Evolutionary conservation across 306 rosid genomes (phyloP).

Genomic region (Styphnolobium japonicum): DNA sequence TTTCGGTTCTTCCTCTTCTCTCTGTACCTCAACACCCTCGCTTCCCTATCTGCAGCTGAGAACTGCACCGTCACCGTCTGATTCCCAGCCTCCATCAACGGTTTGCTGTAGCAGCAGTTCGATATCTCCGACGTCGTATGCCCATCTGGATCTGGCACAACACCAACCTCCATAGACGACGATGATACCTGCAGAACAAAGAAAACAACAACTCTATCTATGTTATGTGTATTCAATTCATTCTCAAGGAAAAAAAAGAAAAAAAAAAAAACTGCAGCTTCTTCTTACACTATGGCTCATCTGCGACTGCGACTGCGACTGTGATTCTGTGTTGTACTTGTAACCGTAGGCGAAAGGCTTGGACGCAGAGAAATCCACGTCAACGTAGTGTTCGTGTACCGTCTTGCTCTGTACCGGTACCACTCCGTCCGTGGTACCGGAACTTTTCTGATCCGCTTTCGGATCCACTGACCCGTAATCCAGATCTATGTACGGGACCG

Average conservation of each 20-base stretch:
- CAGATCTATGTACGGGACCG: constrained; percentile 73
- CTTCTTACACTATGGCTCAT: constrained; percentile 81
- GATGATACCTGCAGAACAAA: constrained; percentile 62
- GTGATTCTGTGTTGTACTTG: constrained; percentile 37
- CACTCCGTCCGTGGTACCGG: constrained; percentile 64
- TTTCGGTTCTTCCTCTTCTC: constrained; percentile 97
- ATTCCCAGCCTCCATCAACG: constrained; percentile 13
- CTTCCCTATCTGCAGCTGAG: constrained; percentile 81
- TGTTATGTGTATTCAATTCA: not conserved
- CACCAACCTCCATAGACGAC: constrained; percentile 78
- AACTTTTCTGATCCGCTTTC: constrained; percentile 58
- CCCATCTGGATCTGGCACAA: constrained; percentile 85
- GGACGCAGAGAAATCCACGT: constrained; percentile 42
- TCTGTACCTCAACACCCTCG: constrained; percentile 90
- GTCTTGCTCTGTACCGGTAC: constrained; percentile 70
- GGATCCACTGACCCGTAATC: constrained; percentile 60
- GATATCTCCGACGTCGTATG: constrained; percentile 55
- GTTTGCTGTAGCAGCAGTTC: constrained; percentile 40
- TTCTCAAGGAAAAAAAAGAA: not conserved
- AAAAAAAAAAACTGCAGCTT: not conserved
- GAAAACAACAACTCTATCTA: not conserved
- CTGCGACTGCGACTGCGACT: constrained; percentile 27
- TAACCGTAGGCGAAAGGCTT: constrained; percentile 57
- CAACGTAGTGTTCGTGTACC: constrained; percentile 40
- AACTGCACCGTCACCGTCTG: constrained; percentile 45